Evolutionary conservation across 1,284 basidiomycete genomes (phyloP).

Genomic region (Athelia sp.): DNA sequence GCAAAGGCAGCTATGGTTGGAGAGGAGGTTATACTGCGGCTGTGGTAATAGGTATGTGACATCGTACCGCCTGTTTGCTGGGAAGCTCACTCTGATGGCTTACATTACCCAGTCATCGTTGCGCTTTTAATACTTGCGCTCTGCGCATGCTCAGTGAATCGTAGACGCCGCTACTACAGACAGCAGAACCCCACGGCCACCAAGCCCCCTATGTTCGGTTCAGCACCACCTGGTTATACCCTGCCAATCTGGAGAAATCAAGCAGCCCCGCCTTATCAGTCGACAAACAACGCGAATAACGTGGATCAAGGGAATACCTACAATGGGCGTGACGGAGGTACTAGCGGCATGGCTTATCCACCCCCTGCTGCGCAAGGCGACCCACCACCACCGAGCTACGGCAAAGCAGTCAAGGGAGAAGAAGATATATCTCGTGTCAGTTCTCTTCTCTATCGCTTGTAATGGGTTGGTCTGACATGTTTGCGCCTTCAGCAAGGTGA

Average conservation of each 20-base stretch:
- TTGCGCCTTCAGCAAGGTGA: no score
- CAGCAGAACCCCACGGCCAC: not conserved
- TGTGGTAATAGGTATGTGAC: not conserved
- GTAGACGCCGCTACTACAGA: not conserved
- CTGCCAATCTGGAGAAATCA: not conserved
- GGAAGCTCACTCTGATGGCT: not conserved
- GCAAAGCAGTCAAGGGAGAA: not conserved
- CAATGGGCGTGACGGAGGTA: not conserved
- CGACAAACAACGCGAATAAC: not conserved
- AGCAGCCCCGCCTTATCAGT: not conserved
- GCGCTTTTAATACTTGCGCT: not conserved
- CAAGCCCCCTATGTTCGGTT: not conserved
- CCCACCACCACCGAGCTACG: not conserved
- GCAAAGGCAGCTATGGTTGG: not conserved
- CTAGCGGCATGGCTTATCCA: not conserved
- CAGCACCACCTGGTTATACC: not conserved
- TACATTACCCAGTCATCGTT: not conserved
- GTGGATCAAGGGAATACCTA: no score
- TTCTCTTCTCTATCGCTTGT: no score
- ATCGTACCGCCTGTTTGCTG: no score
- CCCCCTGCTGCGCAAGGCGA: not conserved
- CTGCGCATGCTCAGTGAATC: not conserved
- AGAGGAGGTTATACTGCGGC: not conserved
- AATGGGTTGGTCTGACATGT: no score
- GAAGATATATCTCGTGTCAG: no score